These are phyloP conservation scores for Globisporangium canariense DNA, from an alignment of 352 stramenopile species.

Conservation along the genomic window DNA sequence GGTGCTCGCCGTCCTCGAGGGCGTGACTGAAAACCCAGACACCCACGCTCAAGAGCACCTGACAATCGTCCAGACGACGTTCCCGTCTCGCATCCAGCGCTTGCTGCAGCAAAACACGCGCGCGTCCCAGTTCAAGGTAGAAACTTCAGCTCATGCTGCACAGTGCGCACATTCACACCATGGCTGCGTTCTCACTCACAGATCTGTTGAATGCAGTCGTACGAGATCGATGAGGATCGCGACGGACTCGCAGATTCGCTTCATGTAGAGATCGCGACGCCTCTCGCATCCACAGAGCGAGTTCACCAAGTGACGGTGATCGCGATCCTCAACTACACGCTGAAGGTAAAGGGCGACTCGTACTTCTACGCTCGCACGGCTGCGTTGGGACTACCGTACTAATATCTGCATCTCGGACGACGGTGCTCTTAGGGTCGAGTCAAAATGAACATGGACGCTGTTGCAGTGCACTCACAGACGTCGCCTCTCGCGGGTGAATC, in stretches of 20 bases:
- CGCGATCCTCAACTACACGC: conserved; percentile 60
- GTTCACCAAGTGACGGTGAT: conserved; percentile 47
- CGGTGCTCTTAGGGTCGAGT: conserved; percentile 24
- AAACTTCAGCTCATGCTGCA: conserved; percentile 11
- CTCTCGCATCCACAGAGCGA: conserved; percentile 39
- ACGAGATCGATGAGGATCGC: conserved; percentile 41
- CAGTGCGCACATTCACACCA: neutral
- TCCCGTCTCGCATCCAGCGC: conserved; percentile 37
- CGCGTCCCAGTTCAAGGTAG: conserved; percentile 42
- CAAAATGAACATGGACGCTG: conserved; percentile 64
- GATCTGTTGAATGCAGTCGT: conserved; percentile 28
- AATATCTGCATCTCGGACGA: neutral
- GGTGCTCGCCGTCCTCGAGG: conserved; percentile 59
- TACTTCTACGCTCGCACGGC: neutral
- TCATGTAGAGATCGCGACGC: conserved; percentile 43
- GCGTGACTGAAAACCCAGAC: conserved; percentile 20
- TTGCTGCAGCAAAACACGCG: conserved; percentile 39
- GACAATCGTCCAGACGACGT: conserved; percentile 43
- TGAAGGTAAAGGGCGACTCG: conserved; percentile 24
- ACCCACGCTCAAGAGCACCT: conserved; percentile 14
- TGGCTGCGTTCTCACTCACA: neutral
- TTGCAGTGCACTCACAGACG: conserved; percentile 36
- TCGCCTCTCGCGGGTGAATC: conserved; percentile 32
- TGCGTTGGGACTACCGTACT: neutral
- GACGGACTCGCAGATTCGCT: conserved; percentile 54